These are phyloP conservation scores for Calonectria montana DNA, from an alignment of 2,329 filamentous ascomycete species.

Conservation along the genomic window DNA sequence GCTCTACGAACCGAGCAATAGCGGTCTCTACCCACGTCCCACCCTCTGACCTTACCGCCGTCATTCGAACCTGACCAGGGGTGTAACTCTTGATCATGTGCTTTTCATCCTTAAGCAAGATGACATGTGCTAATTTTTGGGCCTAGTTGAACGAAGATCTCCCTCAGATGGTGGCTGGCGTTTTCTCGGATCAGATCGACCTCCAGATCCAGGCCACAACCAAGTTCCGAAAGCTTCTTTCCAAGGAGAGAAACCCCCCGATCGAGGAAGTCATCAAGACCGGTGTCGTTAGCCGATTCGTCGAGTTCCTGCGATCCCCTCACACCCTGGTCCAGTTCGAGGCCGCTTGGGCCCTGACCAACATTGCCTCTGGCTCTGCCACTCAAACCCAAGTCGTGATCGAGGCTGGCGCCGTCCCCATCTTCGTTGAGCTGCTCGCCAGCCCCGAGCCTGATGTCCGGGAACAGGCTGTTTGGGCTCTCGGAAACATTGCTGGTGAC, in stretches of 20 bases:
- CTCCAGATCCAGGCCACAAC: slow-evolving; percentile 97
- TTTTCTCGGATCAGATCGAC: slow-evolving; percentile 99
- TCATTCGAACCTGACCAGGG: background rate
- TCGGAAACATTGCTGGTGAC: slow-evolving; percentile 98
- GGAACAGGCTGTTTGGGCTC: slow-evolving; percentile 97
- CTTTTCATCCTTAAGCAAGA: slow-evolving; percentile 17
- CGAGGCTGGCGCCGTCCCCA: slow-evolving; percentile 96
- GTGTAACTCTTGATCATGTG: slow-evolving; percentile 6
- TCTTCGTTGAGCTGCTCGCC: slow-evolving; percentile 95
- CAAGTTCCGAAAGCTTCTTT: slow-evolving; percentile 97
- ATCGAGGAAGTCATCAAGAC: slow-evolving; percentile 99
- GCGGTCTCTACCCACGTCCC: slow-evolving; percentile 24
- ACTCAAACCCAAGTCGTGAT: slow-evolving; percentile 99
- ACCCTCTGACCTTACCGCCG: slow-evolving; percentile 17
- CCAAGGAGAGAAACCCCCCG: slow-evolving; percentile 98
- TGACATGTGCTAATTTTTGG: slow-evolving; percentile 31
- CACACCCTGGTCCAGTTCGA: slow-evolving; percentile 99
- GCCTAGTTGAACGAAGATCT: slow-evolving; percentile 94
- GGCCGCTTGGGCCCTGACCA: slow-evolving; percentile 98
- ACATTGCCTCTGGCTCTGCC: slow-evolving; percentile 97
- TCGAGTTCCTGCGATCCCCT: slow-evolving; percentile 97
- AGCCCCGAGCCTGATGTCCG: slow-evolving; percentile 98
- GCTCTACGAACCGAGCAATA: slow-evolving; percentile 30
- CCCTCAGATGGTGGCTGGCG: slow-evolving; percentile 96
- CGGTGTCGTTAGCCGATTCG: slow-evolving; percentile 95